Base-by-base conservation (phyloP, 164 flowering plant species). In the Aristolochia fimbriata region DNA sequence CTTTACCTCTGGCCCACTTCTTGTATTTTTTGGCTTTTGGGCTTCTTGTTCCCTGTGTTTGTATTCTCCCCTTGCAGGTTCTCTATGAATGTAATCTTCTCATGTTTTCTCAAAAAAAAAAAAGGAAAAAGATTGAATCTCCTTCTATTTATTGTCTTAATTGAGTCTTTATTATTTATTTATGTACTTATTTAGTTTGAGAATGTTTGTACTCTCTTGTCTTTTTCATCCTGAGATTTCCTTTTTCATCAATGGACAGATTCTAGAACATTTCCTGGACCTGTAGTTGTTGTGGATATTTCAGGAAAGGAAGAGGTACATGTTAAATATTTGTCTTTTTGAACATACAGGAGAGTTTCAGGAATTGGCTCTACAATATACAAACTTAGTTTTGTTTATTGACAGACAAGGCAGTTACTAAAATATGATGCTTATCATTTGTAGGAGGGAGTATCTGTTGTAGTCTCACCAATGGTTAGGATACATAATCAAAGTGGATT, bases 401-500 rank as follows among this genome's bases (percentile, higher is more conserved):
- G 43, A 37, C 43, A 37, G 8, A 37, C 0, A 10, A 10, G 8
- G 10, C 10, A 37, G 43, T 37, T 20, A 21, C 23, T 19, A 33
- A 20, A 15, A 37, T 41, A 15, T 14, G 21, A 37, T 31, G 37
- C 41, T 37, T 19, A 37, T 31, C 56, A 14, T 59, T 69, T 30
- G 27, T 66, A 93, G 98, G 96, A 84, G 76, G 98, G 91, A 16
- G 64, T 93, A 68, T 80, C 81, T 30, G 53, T 87, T 65, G 65
- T 57, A 48, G 82, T 93, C 68, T 87, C 96, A 74, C 98, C 98
- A 58, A 68, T 89, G 64, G 62, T 83, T 60, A 81, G 72, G 77
- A 78, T 93, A 73, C 88, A 83, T 66, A 89, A 93, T 76, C 88
- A 78, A 70, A 89, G 94, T 70, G 79, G 78, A 60, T 82, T 84